phyloP scores from a whole-genome alignment of 345 rosid genomes.

The Gossypium ekmanianum region DNA sequence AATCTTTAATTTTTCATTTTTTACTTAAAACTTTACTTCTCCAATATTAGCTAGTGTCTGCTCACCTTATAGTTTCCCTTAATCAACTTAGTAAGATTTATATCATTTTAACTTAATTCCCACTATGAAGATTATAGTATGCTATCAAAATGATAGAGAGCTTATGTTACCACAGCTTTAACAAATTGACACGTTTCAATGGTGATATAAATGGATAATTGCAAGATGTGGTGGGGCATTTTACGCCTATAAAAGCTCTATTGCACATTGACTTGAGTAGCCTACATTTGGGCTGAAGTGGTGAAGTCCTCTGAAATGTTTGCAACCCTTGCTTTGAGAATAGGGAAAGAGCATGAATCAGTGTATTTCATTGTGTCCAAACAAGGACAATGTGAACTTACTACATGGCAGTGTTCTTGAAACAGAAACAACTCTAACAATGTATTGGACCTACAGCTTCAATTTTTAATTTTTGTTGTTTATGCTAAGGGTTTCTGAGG shows the following conservation, averaged over 20 bases:
- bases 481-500: neutral
- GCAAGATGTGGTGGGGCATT: neutral
- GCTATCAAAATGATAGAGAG: conserved; percentile 4
- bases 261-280: neutral
- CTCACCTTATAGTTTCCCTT: neutral
- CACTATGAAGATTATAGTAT: neutral
- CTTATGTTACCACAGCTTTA: conserved; percentile 1
- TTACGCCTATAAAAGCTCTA: neutral
- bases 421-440: neutral
- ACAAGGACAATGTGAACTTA: neutral
- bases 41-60: neutral
- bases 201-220: neutral
- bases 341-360: neutral
- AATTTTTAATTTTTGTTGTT: neutral
- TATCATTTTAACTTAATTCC: neutral
- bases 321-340: neutral
- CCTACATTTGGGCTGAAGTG: neutral
- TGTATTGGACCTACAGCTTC: neutral
- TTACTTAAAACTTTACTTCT: neutral
- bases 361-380: neutral
- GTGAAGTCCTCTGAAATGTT: neutral
- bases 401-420: neutral
- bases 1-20: neutral
- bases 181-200: neutral
- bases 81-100: neutral